Base-by-base conservation (phyloP, 768 basidiomycete genomes). In the Mycena rebaudengoi region DNA sequence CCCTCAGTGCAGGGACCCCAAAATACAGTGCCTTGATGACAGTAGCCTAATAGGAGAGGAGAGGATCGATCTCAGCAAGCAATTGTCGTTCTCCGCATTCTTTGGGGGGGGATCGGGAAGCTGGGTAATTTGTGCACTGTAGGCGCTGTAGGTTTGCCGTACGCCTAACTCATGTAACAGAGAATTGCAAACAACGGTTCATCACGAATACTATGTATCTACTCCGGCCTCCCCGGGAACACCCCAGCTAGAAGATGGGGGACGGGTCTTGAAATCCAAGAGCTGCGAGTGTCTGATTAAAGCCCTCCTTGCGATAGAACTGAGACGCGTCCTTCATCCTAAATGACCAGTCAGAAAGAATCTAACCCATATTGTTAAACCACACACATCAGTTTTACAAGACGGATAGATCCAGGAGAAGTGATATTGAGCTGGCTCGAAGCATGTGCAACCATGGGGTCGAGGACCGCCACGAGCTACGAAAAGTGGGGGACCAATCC, bases 291-390 rank as follows among this genome's bases (percentile, higher is more conserved):
- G 65, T 66, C 40, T 41, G 14, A 40, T 54, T 66, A 33, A 66
- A 61, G 3, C 65, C 65, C 25, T 66, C 60, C 2, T 41, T 48
- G 7, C 26, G 26, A 7, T 55, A 20, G 41, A 66, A 66, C 20
- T 66, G 65, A 14, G 30, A 20, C 16, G 65, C 65, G 29, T 66
- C 65, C 2, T 39, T 32, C 60, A 66, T 57, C 60, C 65, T 66
- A 29, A 20, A 13, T 30, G 29, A 48, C 25, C 29, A 1, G 28
- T 51, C 30, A 63, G 26, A 28, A 18, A 11, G 21, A 35, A 14
- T 8, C 49, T 29, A 26, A 26, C 10, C n/a, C 3, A n/a, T 13
- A 3, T 14, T 12, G 28, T 23, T 28, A 18, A 20, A 6, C n/a
- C 4, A 40, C 57, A 14, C 45, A 68, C 67, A 68, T 56, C 32